phyloP scores from a whole-genome alignment of 2,329 filamentous ascomycete genomes.

The Macrophomina phaseolina region DNA sequence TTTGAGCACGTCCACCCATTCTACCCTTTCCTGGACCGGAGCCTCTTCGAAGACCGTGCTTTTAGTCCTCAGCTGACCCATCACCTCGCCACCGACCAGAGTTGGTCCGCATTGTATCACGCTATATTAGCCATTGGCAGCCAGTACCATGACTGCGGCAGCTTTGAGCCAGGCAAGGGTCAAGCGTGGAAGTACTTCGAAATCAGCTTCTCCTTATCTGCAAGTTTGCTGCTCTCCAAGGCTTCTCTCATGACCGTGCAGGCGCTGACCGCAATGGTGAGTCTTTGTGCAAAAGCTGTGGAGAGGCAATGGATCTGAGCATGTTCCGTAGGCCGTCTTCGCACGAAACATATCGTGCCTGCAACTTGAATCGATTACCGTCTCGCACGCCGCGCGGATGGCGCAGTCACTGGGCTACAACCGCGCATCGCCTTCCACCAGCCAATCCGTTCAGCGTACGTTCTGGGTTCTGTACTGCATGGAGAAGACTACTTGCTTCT shows the following conservation, averaged over 20 bases:
- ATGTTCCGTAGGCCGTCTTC: constrained; percentile 39
- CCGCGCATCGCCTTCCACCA: constrained; percentile 31
- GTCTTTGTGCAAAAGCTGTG: not conserved
- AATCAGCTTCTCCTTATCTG: constrained; percentile 43
- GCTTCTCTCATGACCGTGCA: constrained; percentile 35
- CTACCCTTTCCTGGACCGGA: constrained; percentile 50
- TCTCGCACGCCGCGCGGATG: constrained; percentile 44
- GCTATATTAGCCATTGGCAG: constrained; percentile 47
- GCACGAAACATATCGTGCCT: constrained; percentile 43
- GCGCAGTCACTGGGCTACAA: constrained; percentile 41
- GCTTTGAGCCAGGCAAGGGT: constrained; percentile 48
- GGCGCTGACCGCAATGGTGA: constrained; percentile 36
- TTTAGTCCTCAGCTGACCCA: constrained; percentile 36
- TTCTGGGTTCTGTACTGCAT: constrained; percentile 52
- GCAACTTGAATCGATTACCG: constrained; percentile 41
- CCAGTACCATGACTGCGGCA: constrained; percentile 43
- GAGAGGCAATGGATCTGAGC: too few relatives aligned
- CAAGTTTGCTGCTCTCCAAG: constrained; percentile 40
- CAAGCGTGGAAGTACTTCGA: constrained; percentile 50
- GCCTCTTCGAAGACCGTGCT: constrained; percentile 43
- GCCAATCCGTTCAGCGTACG: constrained; percentile 33
- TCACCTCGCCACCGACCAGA: constrained; percentile 36
- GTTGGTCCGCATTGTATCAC: constrained; percentile 49
- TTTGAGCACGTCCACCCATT: constrained; percentile 49
- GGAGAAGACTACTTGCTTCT: constrained; percentile 46